Evolutionary conservation across 208 protist species (phyloP), one percentile per base, ranked within the genome.

Genomic region (Trypanosoma congolense): DNA sequence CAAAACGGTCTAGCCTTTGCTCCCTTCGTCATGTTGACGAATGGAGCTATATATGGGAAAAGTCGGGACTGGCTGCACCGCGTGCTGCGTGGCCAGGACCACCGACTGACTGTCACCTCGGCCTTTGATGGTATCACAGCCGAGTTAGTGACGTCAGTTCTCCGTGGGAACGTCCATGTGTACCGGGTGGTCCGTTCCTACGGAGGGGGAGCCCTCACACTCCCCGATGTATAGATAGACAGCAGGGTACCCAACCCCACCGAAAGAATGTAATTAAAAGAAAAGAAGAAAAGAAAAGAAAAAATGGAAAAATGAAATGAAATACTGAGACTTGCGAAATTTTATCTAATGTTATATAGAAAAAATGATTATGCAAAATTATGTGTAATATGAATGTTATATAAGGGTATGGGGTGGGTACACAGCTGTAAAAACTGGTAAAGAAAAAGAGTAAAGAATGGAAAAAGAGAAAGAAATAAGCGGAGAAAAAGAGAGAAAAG

Each of bases 1-100:
- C 25, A n/a, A 3, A 59, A 28, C 25, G 51, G 57, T 40, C 21
- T 51, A 3, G n/a, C 2, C 35, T 75, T 70, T 30, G 38, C 26
- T 14, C 63, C 69, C n/a, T 38, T 71, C n/a, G 26, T 70, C 25
- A 36, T 71, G 3, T 52, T 66, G 31, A 61, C 42, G 8, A 75
- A 64, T 47, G 69, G 69, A 3, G 29, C 57, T 4, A 43, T 71
- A 9, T 51, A 61, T 33, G 50, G 29, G 12, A 44, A 60, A 24
- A 62, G 58, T 12, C 33, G 64, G n/a, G 38, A 49, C n/a, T 72
- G 63, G 64, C 24, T 72, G 36, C 29, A 33, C 0, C 41, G 21
- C 12, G 47, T 72, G 6, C 51, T 62, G 6, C 38, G 54, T 3
- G 40, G 40, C 35, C 50, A 25, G 4, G 50, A 56, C 31, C 50